phyloP scores from a whole-genome alignment of 306 rosid genomes.

The Cucurbita moschata region DNA sequence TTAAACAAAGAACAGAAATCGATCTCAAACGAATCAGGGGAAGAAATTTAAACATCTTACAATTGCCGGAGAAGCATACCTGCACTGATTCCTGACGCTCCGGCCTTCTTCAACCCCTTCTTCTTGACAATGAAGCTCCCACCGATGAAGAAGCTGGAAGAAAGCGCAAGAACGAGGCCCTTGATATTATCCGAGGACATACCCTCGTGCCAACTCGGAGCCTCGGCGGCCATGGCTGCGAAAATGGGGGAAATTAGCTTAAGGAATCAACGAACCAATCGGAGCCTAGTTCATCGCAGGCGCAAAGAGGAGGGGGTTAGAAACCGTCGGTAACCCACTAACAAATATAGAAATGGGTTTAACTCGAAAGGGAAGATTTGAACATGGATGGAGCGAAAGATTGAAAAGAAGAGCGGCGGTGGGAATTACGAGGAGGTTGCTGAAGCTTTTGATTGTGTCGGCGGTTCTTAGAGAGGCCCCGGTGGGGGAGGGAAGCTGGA shows the following conservation, averaged over 20 bases:
- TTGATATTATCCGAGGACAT: conserved; percentile 61
- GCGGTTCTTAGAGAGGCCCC: not conserved
- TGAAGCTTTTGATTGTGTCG: not conserved
- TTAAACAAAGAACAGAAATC: not conserved
- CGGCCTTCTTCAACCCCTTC: conserved; percentile 85
- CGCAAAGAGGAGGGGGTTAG: not conserved
- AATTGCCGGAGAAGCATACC: conserved; percentile 20
- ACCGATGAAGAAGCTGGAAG: conserved; percentile 75
- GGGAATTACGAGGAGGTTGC: not conserved
- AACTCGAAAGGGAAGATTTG: not conserved
- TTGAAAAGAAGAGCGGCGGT: not conserved
- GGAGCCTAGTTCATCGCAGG: not conserved
- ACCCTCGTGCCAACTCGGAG: conserved; percentile 53
- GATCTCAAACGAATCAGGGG: not conserved
- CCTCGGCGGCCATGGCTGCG: conserved; percentile 9
- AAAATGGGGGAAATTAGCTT: not conserved
- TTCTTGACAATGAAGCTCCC: conserved; percentile 80
- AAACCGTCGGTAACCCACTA: no score
- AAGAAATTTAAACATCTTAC: not conserved
- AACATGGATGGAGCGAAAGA: not conserved
- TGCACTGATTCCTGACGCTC: conserved; percentile 63
- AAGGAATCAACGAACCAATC: not conserved
- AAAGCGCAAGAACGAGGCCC: conserved; percentile 56
- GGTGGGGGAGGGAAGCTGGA: not conserved
- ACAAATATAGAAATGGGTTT: not conserved